phyloP scores from a whole-genome alignment of 2,329 filamentous ascomycete species.

The Fusarium verticillioides region DNA sequence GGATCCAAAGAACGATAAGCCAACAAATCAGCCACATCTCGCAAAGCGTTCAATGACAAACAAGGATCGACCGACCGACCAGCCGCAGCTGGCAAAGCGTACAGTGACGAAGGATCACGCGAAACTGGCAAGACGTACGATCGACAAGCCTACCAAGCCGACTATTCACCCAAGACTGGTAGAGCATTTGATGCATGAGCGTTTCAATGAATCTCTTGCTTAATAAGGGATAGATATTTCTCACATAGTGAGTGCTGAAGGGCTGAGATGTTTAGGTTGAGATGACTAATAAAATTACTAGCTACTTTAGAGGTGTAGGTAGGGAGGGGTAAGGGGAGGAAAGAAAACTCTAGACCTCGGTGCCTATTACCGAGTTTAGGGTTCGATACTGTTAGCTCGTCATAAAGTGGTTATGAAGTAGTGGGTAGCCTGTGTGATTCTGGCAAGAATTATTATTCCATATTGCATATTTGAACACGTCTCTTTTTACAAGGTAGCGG shows the following conservation, averaged over 20 bases:
- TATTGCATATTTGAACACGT: not conserved
- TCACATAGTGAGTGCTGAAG: not conserved
- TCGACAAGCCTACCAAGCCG: not conserved
- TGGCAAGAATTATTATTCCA: too few relatives aligned
- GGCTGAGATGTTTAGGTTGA: not conserved
- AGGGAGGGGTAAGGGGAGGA: too few relatives aligned
- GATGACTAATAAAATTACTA: not conserved
- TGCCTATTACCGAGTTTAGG: not conserved
- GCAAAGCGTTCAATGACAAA: not conserved
- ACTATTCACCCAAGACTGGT: not conserved
- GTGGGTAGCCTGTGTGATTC: not conserved
- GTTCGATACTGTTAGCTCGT: fast-evolving
- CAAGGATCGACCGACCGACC: fast-evolving
- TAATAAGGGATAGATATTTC: not conserved
- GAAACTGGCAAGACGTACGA: not conserved
- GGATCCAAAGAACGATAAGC: fast-evolving
- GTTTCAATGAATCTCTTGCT: not conserved
- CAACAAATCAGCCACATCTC: fast-evolving
- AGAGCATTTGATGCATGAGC: not conserved
- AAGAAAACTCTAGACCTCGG: too few relatives aligned
- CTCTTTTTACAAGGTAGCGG: not conserved
- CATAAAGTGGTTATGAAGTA: not conserved
- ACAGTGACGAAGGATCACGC: not conserved
- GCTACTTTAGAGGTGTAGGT: too few relatives aligned
- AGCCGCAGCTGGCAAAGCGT: not conserved